Percentiles rank a stretch among this genome's conserved stretches.
These are phyloP conservation scores for Ceratobasidium sp. DNA, from an alignment of 1,284 basidiomycete genomes.

Conservation along the genomic window DNA sequence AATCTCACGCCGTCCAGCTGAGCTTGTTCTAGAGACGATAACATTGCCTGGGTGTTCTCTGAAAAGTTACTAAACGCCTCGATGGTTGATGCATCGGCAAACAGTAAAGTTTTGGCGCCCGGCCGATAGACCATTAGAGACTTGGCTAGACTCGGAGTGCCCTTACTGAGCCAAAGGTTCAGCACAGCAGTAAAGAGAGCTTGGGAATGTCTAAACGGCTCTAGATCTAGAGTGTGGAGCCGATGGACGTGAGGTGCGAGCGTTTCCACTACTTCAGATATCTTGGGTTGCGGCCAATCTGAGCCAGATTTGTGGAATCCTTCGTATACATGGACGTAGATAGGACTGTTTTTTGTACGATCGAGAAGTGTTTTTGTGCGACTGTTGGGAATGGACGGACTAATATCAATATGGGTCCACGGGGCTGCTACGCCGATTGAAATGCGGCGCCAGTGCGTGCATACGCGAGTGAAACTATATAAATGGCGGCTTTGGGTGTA, in stretches of 20 bases:
- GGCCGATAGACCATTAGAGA: background rate
- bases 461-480: background rate
- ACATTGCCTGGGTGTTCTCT: background rate
- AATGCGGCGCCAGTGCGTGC: background rate
- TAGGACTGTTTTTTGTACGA: background rate
- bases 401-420: background rate
- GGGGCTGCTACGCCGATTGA: background rate
- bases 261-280: background rate
- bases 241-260: background rate
- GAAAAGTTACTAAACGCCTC: background rate
- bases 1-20: background rate
- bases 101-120: background rate
- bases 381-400: background rate
- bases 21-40: background rate
- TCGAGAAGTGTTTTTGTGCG: background rate
- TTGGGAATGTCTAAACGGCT: background rate
- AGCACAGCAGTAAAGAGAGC: background rate
- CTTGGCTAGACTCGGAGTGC: background rate
- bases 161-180: background rate
- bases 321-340: background rate
- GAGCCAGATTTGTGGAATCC: background rate
- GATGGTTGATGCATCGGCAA: background rate
- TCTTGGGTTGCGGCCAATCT: background rate
- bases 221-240: background rate
- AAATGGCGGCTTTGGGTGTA: background rate